Base-by-base conservation (phyloP, 257 asterid species). In the Pogostemon cablin region DNA sequence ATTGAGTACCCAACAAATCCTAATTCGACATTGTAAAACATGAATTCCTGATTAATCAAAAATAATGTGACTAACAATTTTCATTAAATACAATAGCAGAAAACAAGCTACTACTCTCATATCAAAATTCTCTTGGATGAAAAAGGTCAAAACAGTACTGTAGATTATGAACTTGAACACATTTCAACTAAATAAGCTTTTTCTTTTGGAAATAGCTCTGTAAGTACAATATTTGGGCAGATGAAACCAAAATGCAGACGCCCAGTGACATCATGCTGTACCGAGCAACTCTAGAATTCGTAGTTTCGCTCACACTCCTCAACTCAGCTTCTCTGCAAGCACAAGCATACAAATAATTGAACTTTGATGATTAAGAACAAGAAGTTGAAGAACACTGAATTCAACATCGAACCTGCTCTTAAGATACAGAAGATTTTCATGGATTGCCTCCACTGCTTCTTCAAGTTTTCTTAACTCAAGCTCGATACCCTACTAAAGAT, bases 391-490 rank as follows among this genome's bases (percentile, higher is more conserved):
- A 65, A 56, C 60, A 25, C 11, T 59, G 55, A 37, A 69, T 53
- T 8, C 9, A 46, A 48, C 39, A 67, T 11, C 53, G 9, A 52
- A 90, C 98, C 96, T 92, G 85, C 72, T 61, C 86, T 77, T 90
- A 9, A 92, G 91, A 81, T 88, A 88, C 10, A 86, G 59, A 66
- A 92, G 79, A 68, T 90, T 92, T 81, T 86, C 97, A 78, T 80
- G 97, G 75, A 92, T 89, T 67, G 96, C 83, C 68, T 90, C 96
- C 52, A 90, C 92, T 37, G 92, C 97, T 71, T 90, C 98, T 81
- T 92, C 97, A 67, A 92, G 97, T 81, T 92, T 90, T 79, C 88
- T 84, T 37, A 90, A 82, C 83, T 92, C 98, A 72, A 92, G 97
- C 80, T 88, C 97, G 50, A 92, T 72, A 65, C 96, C 98, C 98